Percentiles rank a stretch among this genome's conserved stretches.
phyloP scores from a whole-genome alignment of 768 basidiomycete genomes.

The Lactarius sanguifluus region DNA sequence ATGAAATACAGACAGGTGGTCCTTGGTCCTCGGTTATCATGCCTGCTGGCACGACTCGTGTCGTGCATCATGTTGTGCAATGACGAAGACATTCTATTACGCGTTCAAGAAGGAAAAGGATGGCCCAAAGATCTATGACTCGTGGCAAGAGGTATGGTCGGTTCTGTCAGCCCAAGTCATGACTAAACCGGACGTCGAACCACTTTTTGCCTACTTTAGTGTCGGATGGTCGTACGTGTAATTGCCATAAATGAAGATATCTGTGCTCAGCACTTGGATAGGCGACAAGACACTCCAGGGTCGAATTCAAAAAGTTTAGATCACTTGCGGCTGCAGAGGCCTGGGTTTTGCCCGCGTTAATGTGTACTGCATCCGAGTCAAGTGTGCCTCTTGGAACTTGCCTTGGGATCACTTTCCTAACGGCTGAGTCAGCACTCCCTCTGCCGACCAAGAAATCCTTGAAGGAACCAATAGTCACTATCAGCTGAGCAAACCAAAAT shows the following conservation, averaged over 20 bases:
- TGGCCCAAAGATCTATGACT: slow-evolving; percentile 57
- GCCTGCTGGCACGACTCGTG: background rate
- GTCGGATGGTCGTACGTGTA: background rate
- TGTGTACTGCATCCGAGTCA: slow-evolving; percentile 5
- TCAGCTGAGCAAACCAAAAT: slow-evolving; percentile 55
- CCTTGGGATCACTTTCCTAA: background rate
- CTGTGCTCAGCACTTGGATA: slow-evolving; percentile 31
- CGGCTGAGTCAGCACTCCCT: background rate
- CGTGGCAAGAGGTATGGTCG: slow-evolving; percentile 57
- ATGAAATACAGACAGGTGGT: too few relatives aligned
- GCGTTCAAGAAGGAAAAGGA: slow-evolving; percentile 59
- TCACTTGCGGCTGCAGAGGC: slow-evolving; percentile 47
- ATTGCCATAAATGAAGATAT: background rate
- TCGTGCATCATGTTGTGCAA: slow-evolving; percentile 16
- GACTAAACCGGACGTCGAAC: background rate
- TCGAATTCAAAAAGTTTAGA: slow-evolving; percentile 53
- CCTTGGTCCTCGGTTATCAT: too few relatives aligned
- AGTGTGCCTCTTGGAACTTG: background rate
- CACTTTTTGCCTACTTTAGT: background rate
- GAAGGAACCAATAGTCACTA: slow-evolving; percentile 36
- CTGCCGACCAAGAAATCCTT: background rate
- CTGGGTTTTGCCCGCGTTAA: slow-evolving; percentile 43
- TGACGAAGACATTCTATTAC: slow-evolving; percentile 52
- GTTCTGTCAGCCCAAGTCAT: background rate
- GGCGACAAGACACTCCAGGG: slow-evolving; percentile 54